Evolutionary conservation across 768 basidiomycete genomes (phyloP), one percentile per base, ranked within the genome.

Genomic region (Calvatia gigantea): DNA sequence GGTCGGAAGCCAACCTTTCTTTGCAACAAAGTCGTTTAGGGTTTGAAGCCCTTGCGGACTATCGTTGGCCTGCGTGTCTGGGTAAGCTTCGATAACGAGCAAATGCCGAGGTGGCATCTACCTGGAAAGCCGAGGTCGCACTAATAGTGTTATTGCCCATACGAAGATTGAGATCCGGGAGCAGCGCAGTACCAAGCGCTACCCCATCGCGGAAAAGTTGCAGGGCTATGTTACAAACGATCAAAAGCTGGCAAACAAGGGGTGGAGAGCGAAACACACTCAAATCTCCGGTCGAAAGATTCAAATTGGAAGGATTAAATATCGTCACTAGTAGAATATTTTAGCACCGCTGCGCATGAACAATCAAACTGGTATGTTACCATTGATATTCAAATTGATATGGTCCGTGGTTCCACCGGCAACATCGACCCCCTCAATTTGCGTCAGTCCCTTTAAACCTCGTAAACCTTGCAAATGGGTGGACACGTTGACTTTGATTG

Each of bases 401-500:
- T 78, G 82, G 25, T 81, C 77, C 11, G 69, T 63, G 8, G 83
- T 82, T 31, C 87, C 88, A 43, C 87, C 86, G 27, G 78, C 60
- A 1, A 90, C 84, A 64, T 90, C 87, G 15, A 90, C 85, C 12
- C 63, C 70, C 23, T 75, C 69, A 52, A 90, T 86, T 6, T 70
- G 71, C 7, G 79, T 82, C 61, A 77, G 67, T 8, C 78, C 79
- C 41, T 83, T 76, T 39, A 89, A 67, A 27, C 87, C 86, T 62
- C 76, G 75, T 11, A 90, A 67, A 29, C 88, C 88, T 19, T 73
- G 69, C 45, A 90, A 68, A 14, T 71, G 74, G 4, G 85, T 83
- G 6, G 84, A 74, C 2, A 89, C 87, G 59, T 88, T 82, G 65
- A 90, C 85, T 54, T 80, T 81, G 66, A 90, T 89, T 4, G 84